These are phyloP conservation scores for Xylariaceae sp. DNA, from an alignment of 2,329 filamentous ascomycete genomes.

Conservation along the genomic window DNA sequence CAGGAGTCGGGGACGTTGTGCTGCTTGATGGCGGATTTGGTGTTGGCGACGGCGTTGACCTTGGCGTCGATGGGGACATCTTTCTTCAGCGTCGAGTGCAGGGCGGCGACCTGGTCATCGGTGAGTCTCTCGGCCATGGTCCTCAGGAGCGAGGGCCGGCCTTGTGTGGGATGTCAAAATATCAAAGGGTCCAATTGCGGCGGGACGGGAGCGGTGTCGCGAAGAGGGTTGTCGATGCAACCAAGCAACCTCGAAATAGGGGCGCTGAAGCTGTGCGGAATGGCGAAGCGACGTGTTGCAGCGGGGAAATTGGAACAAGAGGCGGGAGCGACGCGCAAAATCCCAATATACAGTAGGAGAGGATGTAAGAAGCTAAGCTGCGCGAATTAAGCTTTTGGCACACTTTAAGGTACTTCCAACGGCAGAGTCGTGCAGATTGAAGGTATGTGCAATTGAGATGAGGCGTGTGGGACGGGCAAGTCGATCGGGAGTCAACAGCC, in stretches of 20 bases:
- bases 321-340: too few relatives aligned
- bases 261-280: not conserved
- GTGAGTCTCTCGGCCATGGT: conserved; percentile 57
- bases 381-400: not conserved
- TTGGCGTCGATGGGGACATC: conserved; percentile 69
- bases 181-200: conserved; percentile 8
- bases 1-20: conserved; percentile 77
- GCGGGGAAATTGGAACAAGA: not conserved
- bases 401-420: not conserved
- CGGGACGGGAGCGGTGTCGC: not conserved
- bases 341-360: too few relatives aligned
- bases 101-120: conserved; percentile 56
- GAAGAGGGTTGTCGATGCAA: too few relatives aligned
- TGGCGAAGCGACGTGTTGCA: not conserved
- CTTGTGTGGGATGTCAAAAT: conserved; percentile 14
- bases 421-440: not conserved
- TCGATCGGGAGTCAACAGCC: too few relatives aligned
- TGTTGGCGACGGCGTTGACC: conserved; percentile 65
- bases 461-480: too few relatives aligned
- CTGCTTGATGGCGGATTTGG: conserved; percentile 91
- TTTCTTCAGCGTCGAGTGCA: conserved; percentile 52
- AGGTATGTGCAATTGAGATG: not conserved
- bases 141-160: conserved; percentile 24
- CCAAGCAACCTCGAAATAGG: too few relatives aligned
- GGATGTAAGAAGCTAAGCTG: not conserved